phyloP scores from a whole-genome alignment of 305 asterid species.

The Fraxinus sp. region DNA sequence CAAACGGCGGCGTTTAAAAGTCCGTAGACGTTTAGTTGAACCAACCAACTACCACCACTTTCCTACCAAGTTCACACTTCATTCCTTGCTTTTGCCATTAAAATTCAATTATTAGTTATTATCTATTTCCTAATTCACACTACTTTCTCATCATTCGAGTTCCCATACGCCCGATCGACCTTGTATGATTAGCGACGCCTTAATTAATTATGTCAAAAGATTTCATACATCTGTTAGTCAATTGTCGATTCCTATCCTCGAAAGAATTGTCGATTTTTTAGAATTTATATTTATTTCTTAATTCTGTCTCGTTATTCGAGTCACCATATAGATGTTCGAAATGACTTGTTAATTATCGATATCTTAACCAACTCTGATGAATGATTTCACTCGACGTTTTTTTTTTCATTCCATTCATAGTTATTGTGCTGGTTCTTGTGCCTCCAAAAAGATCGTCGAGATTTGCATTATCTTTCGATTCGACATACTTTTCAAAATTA shows the following conservation, averaged over 20 bases:
- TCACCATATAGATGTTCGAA: not conserved
- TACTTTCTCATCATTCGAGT: not conserved
- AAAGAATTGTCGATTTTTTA: not conserved
- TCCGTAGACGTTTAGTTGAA: conserved; percentile 60
- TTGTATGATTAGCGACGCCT: not conserved
- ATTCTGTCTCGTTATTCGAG: not conserved
- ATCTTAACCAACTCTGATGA: not conserved
- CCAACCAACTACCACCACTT: conserved; percentile 65
- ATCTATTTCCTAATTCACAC: conserved; percentile 24
- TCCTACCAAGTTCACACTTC: conserved; percentile 45
- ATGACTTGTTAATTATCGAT: not conserved
- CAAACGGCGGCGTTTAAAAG: conserved; percentile 36
- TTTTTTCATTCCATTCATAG: not conserved
- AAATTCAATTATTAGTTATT: conserved; percentile 1
- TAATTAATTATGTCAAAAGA: not conserved
- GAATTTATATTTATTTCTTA: not conserved
- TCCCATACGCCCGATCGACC: not conserved
- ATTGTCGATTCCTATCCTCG: not conserved
- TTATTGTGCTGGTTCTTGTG: not conserved
- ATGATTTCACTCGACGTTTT: not conserved
- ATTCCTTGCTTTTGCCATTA: conserved; percentile 32
- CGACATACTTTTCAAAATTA: not conserved
- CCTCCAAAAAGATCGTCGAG: not conserved
- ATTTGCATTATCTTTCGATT: not conserved
- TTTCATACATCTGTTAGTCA: not conserved